Evolutionary conservation across 257 asterid genomes (phyloP).

Genomic region (Rhazya stricta): DNA sequence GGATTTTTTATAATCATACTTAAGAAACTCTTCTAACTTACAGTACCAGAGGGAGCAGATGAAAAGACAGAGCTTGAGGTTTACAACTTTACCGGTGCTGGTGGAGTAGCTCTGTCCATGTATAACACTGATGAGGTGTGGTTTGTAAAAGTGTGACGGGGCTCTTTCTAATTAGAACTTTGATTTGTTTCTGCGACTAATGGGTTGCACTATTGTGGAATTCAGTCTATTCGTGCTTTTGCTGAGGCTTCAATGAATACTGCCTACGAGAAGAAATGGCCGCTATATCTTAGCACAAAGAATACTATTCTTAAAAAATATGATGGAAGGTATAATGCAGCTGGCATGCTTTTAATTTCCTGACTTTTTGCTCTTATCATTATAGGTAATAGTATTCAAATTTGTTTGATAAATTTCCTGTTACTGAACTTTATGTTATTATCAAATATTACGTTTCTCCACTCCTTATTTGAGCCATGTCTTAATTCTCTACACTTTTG

Average conservation of each 20-base stretch:
- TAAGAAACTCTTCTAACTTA: conserved; percentile 12
- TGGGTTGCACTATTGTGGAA: conserved; percentile 12
- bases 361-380: not conserved
- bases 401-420: not conserved
- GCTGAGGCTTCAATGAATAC: conserved; percentile 95
- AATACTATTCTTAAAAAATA: conserved; percentile 94
- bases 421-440: not conserved
- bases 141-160: conserved; percentile 5
- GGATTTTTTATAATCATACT: not conserved
- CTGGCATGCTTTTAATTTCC: not conserved
- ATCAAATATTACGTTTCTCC: not conserved
- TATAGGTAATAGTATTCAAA: not conserved
- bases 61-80: conserved; percentile 78
- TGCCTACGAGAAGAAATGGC: conserved; percentile 93
- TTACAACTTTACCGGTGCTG: conserved; percentile 85
- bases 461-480: not conserved
- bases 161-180: not conserved
- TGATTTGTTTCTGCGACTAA: not conserved
- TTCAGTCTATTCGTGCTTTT: conserved; percentile 75
- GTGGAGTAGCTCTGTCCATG: conserved; percentile 98
- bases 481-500: conserved; percentile 11
- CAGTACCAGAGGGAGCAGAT: conserved; percentile 86
- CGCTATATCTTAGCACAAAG: conserved; percentile 95
- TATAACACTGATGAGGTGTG: conserved; percentile 99
- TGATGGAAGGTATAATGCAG: conserved; percentile 74